Percentiles rank a stretch among this genome's conserved stretches.
Evolutionary conservation across 768 basidiomycete species (phyloP).

Genomic region (Hypholoma fasciculare): DNA sequence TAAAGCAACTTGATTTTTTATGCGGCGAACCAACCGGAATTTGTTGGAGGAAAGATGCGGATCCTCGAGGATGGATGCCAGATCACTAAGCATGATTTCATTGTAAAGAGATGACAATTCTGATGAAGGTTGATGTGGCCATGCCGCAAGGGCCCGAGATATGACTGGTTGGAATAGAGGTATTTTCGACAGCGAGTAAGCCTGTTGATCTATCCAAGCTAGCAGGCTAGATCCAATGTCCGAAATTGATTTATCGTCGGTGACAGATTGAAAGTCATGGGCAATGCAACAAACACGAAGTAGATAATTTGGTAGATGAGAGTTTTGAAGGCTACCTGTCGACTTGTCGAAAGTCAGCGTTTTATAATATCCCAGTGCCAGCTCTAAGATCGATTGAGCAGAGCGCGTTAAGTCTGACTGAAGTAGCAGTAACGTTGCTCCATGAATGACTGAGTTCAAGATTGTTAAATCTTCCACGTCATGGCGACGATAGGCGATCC

Average conservation of each 20-base stretch:
- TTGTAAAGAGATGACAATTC: slow-evolving; percentile 45
- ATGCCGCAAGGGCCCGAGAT: slow-evolving; percentile 58
- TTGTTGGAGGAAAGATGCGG: slow-evolving; percentile 68
- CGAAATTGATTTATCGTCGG: not conserved
- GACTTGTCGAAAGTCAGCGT: slow-evolving; percentile 16
- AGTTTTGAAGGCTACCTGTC: slow-evolving; percentile 33
- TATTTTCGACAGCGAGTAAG: not conserved
- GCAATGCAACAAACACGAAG: slow-evolving; percentile 47
- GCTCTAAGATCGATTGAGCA: slow-evolving; percentile 77
- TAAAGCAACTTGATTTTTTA: slow-evolving; percentile 49
- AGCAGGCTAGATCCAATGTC: not conserved
- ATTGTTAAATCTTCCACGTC: slow-evolving; percentile 60
- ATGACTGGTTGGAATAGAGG: not conserved
- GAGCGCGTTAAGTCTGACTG: slow-evolving; percentile 67
- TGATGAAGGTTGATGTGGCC: slow-evolving; percentile 66
- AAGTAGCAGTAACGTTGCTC: slow-evolving; percentile 61
- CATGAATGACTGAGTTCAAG: slow-evolving; percentile 68
- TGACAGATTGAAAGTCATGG: not conserved
- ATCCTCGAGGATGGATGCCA: slow-evolving; percentile 60
- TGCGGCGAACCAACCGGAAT: slow-evolving; percentile 69
- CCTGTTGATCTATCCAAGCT: not conserved
- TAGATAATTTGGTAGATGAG: slow-evolving; percentile 62
- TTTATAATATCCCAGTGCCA: slow-evolving; percentile 64
- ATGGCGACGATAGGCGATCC: slow-evolving; percentile 61
- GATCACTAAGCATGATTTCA: slow-evolving; percentile 43